Evolutionary conservation across 1,284 basidiomycete species (phyloP), one percentile per base, ranked within the genome.

Genomic region (Sphaerobolus stellatus): DNA sequence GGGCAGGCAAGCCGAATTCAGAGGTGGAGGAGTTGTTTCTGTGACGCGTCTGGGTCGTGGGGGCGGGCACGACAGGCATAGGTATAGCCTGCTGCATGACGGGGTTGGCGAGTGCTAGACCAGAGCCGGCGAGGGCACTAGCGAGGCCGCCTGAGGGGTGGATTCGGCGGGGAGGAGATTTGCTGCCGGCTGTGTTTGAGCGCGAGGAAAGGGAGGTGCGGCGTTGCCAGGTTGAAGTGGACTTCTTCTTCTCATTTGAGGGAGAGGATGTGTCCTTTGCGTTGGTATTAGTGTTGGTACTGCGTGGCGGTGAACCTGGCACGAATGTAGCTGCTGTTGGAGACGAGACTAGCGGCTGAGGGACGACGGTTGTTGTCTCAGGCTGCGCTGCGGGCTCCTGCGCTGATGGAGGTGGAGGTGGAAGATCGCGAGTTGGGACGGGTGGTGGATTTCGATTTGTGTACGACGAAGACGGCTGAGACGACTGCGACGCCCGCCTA

Each of bases 51-150:
- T 28, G 33, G 29, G 45, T 31, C 20, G 24, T 31, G 2, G 24
- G 25, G 8, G 29, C 53, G 72, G 67, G 73, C 9, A 74, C 69
- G 30, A 75, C 61, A 28, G 65, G 64, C 11, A 64, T 59, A 31
- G 67, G 70, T 14, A 78, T 77, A 27, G 76, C 72, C 18, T 76
- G 66, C 22, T 76, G 71, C 48, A 82, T 68, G 6, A 71, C 74
- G 1, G 80, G 76, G 60, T 83, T 82, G 6, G 82, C 82, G 77
- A 90, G 86, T 36, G 81, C 76, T 31, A 86, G 71, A 16, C 85
- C 83, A 14, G 82, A 82, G 3, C 83, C 81, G 4, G 84, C 84
- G 51, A 88, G 76, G 0, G 86, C 86, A 50, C 78, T 76, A 1
- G 86, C 85, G 13, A 88, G 75, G 22, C 82, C 80, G 1, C 77